Evolutionary conservation across 345 rosid genomes (phyloP), one percentile per base, ranked within the genome.

Genomic region (Hibiscus tridactylites): DNA sequence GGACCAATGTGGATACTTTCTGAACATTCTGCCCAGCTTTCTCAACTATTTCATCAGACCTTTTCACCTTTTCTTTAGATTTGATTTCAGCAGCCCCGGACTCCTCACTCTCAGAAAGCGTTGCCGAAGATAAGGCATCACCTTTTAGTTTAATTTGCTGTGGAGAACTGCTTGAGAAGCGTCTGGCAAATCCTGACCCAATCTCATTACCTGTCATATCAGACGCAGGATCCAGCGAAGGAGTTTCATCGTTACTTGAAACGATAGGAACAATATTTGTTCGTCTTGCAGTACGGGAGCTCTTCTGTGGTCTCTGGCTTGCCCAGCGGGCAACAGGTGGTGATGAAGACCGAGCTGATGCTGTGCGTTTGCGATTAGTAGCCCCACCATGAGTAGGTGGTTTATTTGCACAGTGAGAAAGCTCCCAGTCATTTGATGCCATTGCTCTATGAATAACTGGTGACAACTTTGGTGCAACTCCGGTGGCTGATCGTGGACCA

Each of bases 41-140:
- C 76, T 89, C 91, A 79, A 89, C 93, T 67, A 87, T 68, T 54
- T 90, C 97, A 81, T 92, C 97, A 61, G 83, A 83, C 71, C 82
- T 87, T 83, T 85, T 90, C 21, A 81, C 85, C 78, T 84, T 95
- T 72, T 85, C 92, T 76, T 81, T 89, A 58, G 87, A 87, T 81
- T 86, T 90, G 63, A 84, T 85, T 75, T 89, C 97, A 81, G 97
- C 79, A 71, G 87, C 78, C 6, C 87, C 97, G 62, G 93, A 82
- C 65, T 95, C 99, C 82, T 95, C 99, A 78, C 97, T 91, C 84
- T 95, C 99, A 37, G 97, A 90, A 80, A 92, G 83, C 37, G 85
- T 83, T 66, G 91, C 79, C 9, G 90, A 80, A 54, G 96, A 85
- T 74, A 87, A 82, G 65, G 85, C 77, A 19, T 95, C 99, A 65